Evolutionary conservation across 2,329 filamentous ascomycete genomes (phyloP).

Genomic region (Xylaria sp.): DNA sequence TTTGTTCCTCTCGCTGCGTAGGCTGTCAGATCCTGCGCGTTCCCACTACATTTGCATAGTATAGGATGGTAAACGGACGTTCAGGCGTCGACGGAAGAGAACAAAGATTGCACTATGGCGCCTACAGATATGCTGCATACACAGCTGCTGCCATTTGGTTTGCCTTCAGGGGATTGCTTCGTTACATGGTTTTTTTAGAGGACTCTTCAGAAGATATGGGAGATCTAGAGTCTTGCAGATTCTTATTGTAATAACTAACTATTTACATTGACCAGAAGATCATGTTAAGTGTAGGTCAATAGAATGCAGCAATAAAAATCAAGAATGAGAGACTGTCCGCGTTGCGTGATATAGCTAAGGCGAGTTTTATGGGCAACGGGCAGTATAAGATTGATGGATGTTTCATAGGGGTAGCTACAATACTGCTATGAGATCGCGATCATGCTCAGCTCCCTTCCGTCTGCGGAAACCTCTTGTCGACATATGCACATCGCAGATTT

Average conservation of each 20-base stretch:
- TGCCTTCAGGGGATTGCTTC: conserved; percentile 26
- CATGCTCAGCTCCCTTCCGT: neutral
- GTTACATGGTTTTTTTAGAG: conserved; percentile 19
- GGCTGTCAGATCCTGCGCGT: conserved; percentile 12
- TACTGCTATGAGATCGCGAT: neutral
- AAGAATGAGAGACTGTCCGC: conserved; percentile 3
- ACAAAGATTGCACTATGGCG: conserved; percentile 26
- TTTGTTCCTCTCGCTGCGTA: conserved; percentile 31
- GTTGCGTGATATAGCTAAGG: conserved; percentile 4
- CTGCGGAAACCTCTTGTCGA: neutral
- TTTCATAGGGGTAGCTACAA: neutral
- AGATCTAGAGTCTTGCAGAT: conserved; percentile 30
- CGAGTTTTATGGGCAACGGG: conserved; percentile 4
- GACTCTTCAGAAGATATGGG: conserved; percentile 27
- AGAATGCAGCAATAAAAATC: conserved; percentile 33
- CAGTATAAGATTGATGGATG: neutral
- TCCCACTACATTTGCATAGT: conserved; percentile 36
- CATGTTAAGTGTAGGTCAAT: conserved; percentile 33
- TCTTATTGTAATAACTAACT: conserved; percentile 40
- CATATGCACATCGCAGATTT: neutral
- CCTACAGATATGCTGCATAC: conserved; percentile 13
- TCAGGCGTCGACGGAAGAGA: conserved; percentile 35
- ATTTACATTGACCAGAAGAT: conserved; percentile 24
- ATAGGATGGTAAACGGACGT: conserved; percentile 39
- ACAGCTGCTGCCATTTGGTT: conserved; percentile 22